These are phyloP conservation scores for Penicillium macrosclerotiorum DNA, from an alignment of 495 filamentous ascomycete genomes.

Conservation along the genomic window DNA sequence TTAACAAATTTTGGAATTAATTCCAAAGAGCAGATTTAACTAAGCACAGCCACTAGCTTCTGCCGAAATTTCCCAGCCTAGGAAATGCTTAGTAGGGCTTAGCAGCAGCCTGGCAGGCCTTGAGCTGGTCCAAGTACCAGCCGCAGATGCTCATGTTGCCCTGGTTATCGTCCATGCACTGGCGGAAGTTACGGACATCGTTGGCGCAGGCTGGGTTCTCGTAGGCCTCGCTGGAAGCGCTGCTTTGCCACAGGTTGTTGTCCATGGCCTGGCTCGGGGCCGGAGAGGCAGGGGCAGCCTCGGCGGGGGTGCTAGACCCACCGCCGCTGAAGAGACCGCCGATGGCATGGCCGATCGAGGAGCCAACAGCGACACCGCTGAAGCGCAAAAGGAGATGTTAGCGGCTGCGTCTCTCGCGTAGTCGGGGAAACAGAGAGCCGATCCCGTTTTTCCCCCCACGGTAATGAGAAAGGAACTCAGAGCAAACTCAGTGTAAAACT, in stretches of 20 bases:
- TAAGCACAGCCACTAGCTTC: background rate
- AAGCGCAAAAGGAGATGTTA: slow-evolving; percentile 10
- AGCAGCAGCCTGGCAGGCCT: slow-evolving; percentile 90
- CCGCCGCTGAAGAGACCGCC: slow-evolving; percentile 80
- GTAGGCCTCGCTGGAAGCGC: slow-evolving; percentile 47
- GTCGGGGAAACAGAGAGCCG: background rate
- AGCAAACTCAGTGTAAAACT: slow-evolving; percentile 25
- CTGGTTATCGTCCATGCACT: slow-evolving; percentile 91
- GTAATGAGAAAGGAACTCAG: too few species aligned
- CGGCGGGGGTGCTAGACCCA: slow-evolving; percentile 56
- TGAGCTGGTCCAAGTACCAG: slow-evolving; percentile 98
- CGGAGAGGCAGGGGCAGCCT: slow-evolving; percentile 45
- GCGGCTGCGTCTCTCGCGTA: background rate
- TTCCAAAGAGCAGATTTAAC: background rate
- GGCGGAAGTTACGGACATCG: slow-evolving; percentile 82
- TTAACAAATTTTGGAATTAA: too few species aligned
- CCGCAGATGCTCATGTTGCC: slow-evolving; percentile 94
- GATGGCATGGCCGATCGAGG: slow-evolving; percentile 90
- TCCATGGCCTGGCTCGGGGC: slow-evolving; percentile 45
- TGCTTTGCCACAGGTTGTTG: slow-evolving; percentile 51
- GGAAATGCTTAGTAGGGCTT: slow-evolving; percentile 67
- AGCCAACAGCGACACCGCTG: slow-evolving; percentile 94
- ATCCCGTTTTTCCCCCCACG: slow-evolving; percentile 14
- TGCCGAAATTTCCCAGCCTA: background rate
- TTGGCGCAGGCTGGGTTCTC: slow-evolving; percentile 63